These are phyloP conservation scores for Coix lacrymajobi DNA, from an alignment of 176 grass and related monocot species.

Conservation along the genomic window DNA sequence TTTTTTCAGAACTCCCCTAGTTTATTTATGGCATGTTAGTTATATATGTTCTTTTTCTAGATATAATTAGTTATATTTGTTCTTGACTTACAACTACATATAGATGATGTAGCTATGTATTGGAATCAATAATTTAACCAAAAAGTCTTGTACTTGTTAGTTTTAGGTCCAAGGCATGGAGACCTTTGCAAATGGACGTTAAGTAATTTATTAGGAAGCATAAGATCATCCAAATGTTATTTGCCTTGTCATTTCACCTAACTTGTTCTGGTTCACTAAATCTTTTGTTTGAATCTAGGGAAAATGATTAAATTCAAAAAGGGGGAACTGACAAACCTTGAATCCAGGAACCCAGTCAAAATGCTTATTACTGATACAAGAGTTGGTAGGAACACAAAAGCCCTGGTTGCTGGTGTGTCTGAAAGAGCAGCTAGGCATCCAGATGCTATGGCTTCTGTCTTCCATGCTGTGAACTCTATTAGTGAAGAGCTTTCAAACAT, in stretches of 20 bases:
- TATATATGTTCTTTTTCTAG: neutral
- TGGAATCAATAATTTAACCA: neutral
- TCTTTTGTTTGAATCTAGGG: constrained; percentile 37
- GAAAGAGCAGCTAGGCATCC: constrained; percentile 69
- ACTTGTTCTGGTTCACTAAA: neutral
- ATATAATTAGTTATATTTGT: neutral
- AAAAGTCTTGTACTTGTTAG: neutral
- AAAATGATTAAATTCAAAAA: constrained; percentile 93
- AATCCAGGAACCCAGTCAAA: constrained; percentile 54
- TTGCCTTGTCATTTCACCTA: neutral
- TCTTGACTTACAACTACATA: neutral
- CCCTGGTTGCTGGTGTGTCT: constrained; percentile 69
- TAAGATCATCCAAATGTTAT: neutral
- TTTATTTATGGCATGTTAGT: neutral
- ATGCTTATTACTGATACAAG: constrained; percentile 92
- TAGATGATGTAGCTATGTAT: neutral
- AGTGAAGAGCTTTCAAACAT: constrained; percentile 67
- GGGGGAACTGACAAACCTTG: constrained; percentile 53
- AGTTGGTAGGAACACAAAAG: constrained; percentile 91
- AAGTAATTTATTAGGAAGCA: neutral
- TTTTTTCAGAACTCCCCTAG: neutral
- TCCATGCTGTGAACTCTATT: constrained; percentile 73
- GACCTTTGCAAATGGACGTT: neutral
- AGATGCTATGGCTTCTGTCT: constrained; percentile 61
- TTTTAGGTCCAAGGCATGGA: neutral